Percentiles rank a stretch among this genome's conserved stretches.
Conservation (phyloP, 2,329 filamentous ascomycete species). For the Clarireedia homoeocarpa region DNA sequence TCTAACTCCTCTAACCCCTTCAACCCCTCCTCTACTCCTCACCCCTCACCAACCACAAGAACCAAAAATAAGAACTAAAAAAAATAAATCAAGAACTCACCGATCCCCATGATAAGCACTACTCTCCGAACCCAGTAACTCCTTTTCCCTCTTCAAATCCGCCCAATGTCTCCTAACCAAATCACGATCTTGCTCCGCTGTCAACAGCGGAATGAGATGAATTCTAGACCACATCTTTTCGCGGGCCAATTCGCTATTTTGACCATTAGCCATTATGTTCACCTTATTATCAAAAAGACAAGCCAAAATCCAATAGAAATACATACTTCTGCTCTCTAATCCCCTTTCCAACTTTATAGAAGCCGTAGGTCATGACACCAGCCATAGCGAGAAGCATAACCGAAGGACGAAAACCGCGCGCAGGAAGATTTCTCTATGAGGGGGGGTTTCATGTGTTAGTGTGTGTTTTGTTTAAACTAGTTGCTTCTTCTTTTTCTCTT, state of each 20-base stretch:
- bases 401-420: slow-evolving; percentile 79
- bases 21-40: neutral
- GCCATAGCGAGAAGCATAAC: slow-evolving; percentile 71
- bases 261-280: neutral
- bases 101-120: slow-evolving; percentile 84
- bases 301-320: neutral
- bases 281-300: neutral
- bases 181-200: slow-evolving; percentile 95
- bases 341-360: slow-evolving; percentile 76
- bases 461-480: neutral
- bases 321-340: slow-evolving; percentile 86
- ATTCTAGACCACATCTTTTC: slow-evolving; percentile 99
- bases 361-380: slow-evolving; percentile 78
- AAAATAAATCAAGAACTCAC: slow-evolving; percentile 41
- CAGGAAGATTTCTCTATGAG: slow-evolving; percentile 77
- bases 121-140: slow-evolving; percentile 74
- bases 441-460: neutral
- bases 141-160: slow-evolving; percentile 83
- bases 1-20: neutral
- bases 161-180: slow-evolving; percentile 81
- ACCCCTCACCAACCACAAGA: no score
- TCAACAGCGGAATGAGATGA: slow-evolving; percentile 84
- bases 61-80: neutral
- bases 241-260: slow-evolving; percentile 73
- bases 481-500: neutral